A percentile compares a stretch with the other conserved stretches of the same genome.
phyloP scores from a whole-genome alignment of 78 protist genomes.

The Dictyostelium discoideum region DNA sequence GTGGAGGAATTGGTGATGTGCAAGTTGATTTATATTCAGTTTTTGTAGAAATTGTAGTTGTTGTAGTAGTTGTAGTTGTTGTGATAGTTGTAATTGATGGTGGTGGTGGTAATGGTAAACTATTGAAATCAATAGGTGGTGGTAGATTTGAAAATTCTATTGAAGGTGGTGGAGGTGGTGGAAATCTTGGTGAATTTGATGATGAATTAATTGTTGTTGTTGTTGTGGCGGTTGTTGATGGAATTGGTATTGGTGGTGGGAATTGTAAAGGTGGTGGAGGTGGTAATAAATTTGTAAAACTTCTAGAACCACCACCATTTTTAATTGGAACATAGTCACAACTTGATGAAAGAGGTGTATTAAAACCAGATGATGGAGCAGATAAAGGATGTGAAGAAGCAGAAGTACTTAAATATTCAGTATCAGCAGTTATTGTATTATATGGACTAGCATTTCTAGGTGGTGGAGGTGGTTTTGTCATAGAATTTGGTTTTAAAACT shows the following conservation, averaged over 20 bases:
- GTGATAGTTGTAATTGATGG: not conserved
- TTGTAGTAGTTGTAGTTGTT: not conserved
- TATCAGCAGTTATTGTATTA: not conserved
- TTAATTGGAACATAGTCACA: not conserved
- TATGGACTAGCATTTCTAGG: not conserved
- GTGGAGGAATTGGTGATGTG: conserved; percentile 7
- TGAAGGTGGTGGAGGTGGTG: conserved; percentile 1
- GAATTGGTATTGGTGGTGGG: conserved; percentile 4
- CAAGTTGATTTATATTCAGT: not conserved
- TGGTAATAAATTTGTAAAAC: not conserved
- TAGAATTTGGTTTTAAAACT: not conserved
- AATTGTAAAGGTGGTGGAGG: not conserved
- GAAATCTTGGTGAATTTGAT: not conserved
- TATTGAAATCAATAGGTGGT: not conserved
- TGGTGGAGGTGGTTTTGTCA: conserved; percentile 3
- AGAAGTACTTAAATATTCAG: not conserved
- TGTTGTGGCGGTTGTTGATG: not conserved
- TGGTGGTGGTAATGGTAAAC: not conserved
- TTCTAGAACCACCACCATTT: not conserved
- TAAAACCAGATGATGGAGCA: not conserved
- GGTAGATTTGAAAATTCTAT: not conserved
- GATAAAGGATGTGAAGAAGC: not conserved
- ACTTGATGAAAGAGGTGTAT: not conserved
- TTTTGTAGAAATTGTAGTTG: not conserved
- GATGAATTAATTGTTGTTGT: not conserved